Evolutionary conservation across 1,139 yeast species (phyloP).

Genomic region (Geotrichum candidum): DNA sequence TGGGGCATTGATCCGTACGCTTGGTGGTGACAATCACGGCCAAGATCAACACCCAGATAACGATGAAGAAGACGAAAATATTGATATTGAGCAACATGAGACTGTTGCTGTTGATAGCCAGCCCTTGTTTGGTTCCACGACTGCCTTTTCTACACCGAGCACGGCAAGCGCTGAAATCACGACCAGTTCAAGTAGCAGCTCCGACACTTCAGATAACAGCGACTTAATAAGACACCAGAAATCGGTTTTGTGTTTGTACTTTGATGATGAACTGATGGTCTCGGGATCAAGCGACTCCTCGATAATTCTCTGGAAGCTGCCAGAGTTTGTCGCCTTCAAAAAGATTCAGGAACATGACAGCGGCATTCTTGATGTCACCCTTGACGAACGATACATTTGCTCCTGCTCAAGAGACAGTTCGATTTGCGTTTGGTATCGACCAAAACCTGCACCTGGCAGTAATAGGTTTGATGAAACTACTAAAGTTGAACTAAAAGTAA

Average conservation of each 20-base stretch:
- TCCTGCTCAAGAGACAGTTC: slow-evolving; percentile 35
- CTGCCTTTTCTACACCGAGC: slow-evolving; percentile 10
- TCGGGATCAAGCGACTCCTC: slow-evolving; percentile 37
- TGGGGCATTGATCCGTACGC: slow-evolving; percentile 26
- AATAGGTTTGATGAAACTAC: slow-evolving; percentile 2
- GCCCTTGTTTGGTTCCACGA: slow-evolving; percentile 1
- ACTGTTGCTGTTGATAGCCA: not conserved
- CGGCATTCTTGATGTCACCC: slow-evolving; percentile 33
- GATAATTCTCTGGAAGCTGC: slow-evolving; percentile 33
- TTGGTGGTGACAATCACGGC: slow-evolving; percentile 19
- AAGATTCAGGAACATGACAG: slow-evolving; percentile 28
- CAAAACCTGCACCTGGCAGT: not conserved
- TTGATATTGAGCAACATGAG: not conserved
- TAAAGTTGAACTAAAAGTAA: slow-evolving; percentile 17
- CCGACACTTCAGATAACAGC: not conserved
- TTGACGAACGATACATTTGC: slow-evolving; percentile 28
- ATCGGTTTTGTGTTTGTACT: slow-evolving; percentile 34
- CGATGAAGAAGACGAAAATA: not conserved
- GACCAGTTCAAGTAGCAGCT: not conserved
- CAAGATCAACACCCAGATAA: slow-evolving; percentile 4
- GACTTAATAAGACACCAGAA: slow-evolving; percentile 29
- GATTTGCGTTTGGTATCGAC: slow-evolving; percentile 31
- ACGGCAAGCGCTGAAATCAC: not conserved
- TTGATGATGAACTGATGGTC: slow-evolving; percentile 32
- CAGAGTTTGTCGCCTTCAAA: slow-evolving; percentile 25